Evolutionary conservation across 1,139 yeast species (phyloP), one percentile per base, ranked within the genome.

Genomic region (Candida tropicalis): DNA sequence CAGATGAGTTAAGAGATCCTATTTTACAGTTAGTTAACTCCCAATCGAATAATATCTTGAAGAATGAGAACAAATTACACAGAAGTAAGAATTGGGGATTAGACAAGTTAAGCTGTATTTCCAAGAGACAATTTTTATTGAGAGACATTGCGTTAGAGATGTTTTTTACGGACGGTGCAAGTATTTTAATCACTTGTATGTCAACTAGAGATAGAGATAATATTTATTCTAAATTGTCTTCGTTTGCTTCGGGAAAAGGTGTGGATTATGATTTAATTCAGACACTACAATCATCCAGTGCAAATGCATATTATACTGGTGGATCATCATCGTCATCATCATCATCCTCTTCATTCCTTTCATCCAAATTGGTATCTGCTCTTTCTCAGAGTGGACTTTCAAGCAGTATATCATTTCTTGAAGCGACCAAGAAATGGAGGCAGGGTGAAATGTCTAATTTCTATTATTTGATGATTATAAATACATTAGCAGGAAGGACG

Each of bases 401-500:
- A 3, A 42, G 25, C 16, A 54, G 56, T 31, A 12, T 15, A 15
- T 67, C 62, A 37, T 65, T 73, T n/a, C 65, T 75, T 12, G 63
- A 74, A 2, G 82, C 85, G 0, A 84, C 95, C 0, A 75, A 70
- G 49, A 77, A 79, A 52, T 88, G 97, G 97, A 76, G 70, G 50
- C 67, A 63, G 43, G 95, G 96, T 1, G 82, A 82, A 51, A 76
- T 88, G 59, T 86, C 95, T 1, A 88, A 88, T 57, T 88, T 88
- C 53, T 84, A 83, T 57, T 88, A 88, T 55, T 65, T 88, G 52
- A 84, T 87, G 81, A 74, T 85, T 16, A 68, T 88, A 20, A 88
- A 88, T 56, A 87, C 95, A 0, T 62, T 88, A 43, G 95, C 96
- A 0, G 97, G 97, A 0, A 68, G 96, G 52, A 87, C 96, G 0